Conservation (phyloP, 2,329 filamentous ascomycete genomes). For the Neopestalotiopsis sp. region DNA sequence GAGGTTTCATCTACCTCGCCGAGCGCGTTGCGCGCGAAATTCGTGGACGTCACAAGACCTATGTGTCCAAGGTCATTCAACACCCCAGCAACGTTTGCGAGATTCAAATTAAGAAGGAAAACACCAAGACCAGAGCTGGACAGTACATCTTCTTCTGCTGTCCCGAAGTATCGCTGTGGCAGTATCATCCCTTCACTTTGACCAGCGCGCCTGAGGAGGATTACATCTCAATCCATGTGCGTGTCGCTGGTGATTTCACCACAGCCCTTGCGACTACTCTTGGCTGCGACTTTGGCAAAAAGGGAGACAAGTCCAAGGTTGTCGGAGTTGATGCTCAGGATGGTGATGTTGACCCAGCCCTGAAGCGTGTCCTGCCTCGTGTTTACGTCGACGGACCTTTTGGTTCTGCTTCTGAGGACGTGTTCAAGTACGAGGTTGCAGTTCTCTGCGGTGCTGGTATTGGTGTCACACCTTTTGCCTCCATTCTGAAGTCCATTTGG, state of each 20-base stretch:
- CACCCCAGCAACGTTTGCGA: conserved; percentile 89
- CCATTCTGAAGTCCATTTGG: conserved; percentile 90
- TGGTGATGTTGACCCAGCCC: conserved; percentile 69
- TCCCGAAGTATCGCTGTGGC: conserved; percentile 84
- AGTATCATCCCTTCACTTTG: conserved; percentile 87
- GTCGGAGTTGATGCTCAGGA: conserved; percentile 69
- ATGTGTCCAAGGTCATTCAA: conserved; percentile 87
- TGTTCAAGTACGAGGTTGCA: conserved; percentile 86
- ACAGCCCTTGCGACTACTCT: conserved; percentile 71
- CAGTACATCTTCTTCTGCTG: conserved; percentile 92
- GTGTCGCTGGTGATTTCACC: conserved; percentile 84
- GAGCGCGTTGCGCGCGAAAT: conserved; percentile 81
- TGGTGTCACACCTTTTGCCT: conserved; percentile 85
- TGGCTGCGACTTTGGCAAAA: conserved; percentile 75
- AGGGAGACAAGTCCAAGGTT: conserved; percentile 65
- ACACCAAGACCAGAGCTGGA: conserved; percentile 80
- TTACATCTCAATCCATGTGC: conserved; percentile 86
- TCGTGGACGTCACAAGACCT: conserved; percentile 81
- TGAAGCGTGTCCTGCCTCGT: conserved; percentile 76
- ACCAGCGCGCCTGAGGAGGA: conserved; percentile 89
- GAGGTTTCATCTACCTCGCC: conserved; percentile 79
- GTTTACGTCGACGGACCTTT: conserved; percentile 88
- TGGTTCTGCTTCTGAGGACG: conserved; percentile 84
- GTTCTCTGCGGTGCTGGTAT: conserved; percentile 84
- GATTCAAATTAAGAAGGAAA: conserved; percentile 90